Conservation (phyloP, 768 basidiomycete species). For the Lactifluus echinatus region DNA sequence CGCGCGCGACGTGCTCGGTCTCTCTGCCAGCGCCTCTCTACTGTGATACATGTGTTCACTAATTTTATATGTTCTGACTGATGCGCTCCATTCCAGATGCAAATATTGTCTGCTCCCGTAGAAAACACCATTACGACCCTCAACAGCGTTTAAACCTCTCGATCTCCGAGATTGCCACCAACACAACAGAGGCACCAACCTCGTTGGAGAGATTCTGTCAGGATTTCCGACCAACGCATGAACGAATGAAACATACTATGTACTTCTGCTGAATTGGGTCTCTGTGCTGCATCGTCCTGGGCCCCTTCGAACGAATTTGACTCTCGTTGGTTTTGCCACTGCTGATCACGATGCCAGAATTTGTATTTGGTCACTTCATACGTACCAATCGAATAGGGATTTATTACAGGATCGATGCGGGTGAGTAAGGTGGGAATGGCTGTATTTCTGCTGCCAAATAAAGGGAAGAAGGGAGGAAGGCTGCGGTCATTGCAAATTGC, state of each 20-base stretch:
- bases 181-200: slow-evolving; percentile 30
- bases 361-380: too few relatives aligned
- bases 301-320: too few relatives aligned
- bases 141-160: slow-evolving; percentile 45
- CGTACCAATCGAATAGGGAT: too few relatives aligned
- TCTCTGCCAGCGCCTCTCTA: slow-evolving; percentile 80
- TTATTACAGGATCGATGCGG: too few relatives aligned
- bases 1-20: slow-evolving; percentile 69
- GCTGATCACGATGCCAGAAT: too few relatives aligned
- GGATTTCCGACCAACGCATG: slow-evolving; percentile 49
- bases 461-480: too few relatives aligned
- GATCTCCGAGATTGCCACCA: slow-evolving; percentile 42
- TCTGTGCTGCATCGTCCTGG: too few relatives aligned
- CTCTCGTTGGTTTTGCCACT: too few relatives aligned
- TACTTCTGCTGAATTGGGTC: slow-evolving; percentile 33
- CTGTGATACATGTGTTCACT: slow-evolving; percentile 38
- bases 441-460: too few relatives aligned
- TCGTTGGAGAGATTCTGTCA: slow-evolving; percentile 36
- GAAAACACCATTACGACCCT: slow-evolving; percentile 74
- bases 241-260: slow-evolving; percentile 34
- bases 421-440: too few relatives aligned
- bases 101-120: slow-evolving; percentile 65
- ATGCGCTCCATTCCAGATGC: slow-evolving; percentile 42
- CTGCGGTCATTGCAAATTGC: too few relatives aligned
- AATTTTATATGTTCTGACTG: neutral